phyloP scores from a whole-genome alignment of 2,329 filamentous ascomycete genomes.

The Pseudocercospora musae region DNA sequence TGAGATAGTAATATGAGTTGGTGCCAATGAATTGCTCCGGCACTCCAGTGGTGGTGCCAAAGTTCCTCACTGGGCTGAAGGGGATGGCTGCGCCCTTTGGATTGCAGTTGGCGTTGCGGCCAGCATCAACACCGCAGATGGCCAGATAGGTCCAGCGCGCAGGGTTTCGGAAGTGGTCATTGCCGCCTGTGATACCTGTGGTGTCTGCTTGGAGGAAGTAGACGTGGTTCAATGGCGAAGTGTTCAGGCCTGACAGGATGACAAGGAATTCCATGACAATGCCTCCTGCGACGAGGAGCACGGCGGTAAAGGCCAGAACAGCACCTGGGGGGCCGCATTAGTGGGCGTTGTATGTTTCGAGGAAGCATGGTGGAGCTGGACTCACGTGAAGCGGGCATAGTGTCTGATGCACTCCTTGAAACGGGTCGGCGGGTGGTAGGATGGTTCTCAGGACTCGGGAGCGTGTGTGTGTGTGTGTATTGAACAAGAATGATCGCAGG shows the following conservation, averaged over 20 bases:
- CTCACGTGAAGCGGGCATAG: constrained; percentile 25
- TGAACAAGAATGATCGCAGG: neutral
- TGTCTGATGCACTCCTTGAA: neutral
- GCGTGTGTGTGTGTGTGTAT: no score
- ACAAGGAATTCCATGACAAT: constrained; percentile 64
- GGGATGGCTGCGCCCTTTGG: constrained; percentile 59
- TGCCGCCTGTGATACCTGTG: constrained; percentile 59
- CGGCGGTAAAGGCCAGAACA: constrained; percentile 54
- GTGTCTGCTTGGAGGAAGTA: constrained; percentile 86
- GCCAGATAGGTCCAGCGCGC: constrained; percentile 92
- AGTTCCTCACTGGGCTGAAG: constrained; percentile 63
- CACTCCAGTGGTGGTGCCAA: constrained; percentile 53
- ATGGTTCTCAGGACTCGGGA: neutral
- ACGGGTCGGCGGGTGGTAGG: neutral
- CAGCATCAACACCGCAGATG: constrained; percentile 63
- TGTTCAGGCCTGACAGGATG: constrained; percentile 59
- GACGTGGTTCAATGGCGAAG: constrained; percentile 64
- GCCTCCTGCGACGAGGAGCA: constrained; percentile 60
- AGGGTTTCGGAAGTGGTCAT: constrained; percentile 54
- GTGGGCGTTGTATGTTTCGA: constrained; percentile 3
- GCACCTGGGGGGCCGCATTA: constrained; percentile 45
- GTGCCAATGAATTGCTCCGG: constrained; percentile 56
- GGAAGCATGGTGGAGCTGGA: constrained; percentile 1
- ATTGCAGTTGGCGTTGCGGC: constrained; percentile 61
- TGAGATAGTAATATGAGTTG: constrained; percentile 73